Evolutionary conservation across 169 alveolate genomes (phyloP).

Genomic region (Babesia gibsoni): DNA sequence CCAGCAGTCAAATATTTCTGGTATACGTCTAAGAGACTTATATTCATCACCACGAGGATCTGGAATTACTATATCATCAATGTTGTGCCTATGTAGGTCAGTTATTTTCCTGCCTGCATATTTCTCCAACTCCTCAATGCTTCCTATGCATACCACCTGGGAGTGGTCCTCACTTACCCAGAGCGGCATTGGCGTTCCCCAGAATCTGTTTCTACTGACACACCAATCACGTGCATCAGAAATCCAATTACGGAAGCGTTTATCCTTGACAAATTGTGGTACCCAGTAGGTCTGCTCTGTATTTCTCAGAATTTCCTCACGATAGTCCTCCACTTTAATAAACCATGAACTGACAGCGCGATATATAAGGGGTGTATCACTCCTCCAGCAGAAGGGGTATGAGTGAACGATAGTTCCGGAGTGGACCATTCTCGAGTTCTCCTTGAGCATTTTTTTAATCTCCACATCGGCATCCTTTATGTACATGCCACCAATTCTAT

Average conservation of each 20-base stretch:
- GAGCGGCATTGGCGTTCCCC: slow-evolving; percentile 99
- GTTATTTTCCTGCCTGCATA: slow-evolving; percentile 68
- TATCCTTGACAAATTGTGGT: slow-evolving; percentile 94
- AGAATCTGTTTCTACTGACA: slow-evolving; percentile 94
- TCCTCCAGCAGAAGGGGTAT: slow-evolving; percentile 99
- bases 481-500: slow-evolving; percentile 84
- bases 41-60: slow-evolving; percentile 91
- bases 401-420: slow-evolving; percentile 85
- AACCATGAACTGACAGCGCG: slow-evolving; percentile 99
- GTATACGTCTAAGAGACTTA: slow-evolving; percentile 82
- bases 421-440: slow-evolving; percentile 78
- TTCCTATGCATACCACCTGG: slow-evolving; percentile 91
- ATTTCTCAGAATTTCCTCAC: slow-evolving; percentile 85
- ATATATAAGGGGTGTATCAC: slow-evolving; percentile 98
- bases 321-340: slow-evolving; percentile 92
- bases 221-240: slow-evolving; percentile 99
- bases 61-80: slow-evolving; percentile 96
- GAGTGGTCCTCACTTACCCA: slow-evolving; percentile 95
- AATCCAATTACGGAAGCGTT: slow-evolving; percentile 98
- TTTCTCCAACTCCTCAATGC: slow-evolving; percentile 62
- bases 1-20: slow-evolving; percentile 99
- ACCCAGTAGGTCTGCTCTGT: slow-evolving; percentile 93
- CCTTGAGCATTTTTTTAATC: slow-evolving; percentile 86
- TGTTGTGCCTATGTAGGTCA: slow-evolving; percentile 96
- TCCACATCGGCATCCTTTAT: slow-evolving; percentile 95